phyloP scores from a whole-genome alignment of 108 stramenopile genomes.

The Cyclotella atomus region DNA sequence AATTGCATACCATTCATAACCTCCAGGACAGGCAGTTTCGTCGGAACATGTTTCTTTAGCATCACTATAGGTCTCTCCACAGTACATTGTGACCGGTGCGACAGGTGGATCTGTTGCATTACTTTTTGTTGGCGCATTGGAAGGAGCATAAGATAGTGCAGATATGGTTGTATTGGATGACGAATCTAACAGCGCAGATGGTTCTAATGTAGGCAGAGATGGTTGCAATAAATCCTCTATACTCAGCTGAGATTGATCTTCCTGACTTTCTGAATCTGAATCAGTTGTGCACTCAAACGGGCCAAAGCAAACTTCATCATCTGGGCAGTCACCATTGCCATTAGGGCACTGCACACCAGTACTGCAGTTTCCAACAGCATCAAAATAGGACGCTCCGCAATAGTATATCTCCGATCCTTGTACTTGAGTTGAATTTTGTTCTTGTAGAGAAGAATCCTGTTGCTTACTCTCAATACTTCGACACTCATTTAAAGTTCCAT shows the following conservation, averaged over 20 bases:
- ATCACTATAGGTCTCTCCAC: constrained; percentile 9
- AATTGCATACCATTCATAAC: constrained; percentile 5
- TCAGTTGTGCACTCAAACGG: constrained; percentile 5
- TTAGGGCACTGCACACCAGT: neutral
- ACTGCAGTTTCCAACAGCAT: constrained; percentile 8
- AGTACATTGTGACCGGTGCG: constrained; percentile 3
- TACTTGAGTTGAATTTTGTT: neutral
- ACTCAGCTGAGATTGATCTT: neutral
- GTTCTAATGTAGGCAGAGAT: neutral
- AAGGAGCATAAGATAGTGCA: neutral
- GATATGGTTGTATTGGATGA: neutral
- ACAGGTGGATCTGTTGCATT: neutral
- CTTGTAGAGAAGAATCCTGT: neutral
- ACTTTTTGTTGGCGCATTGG: neutral
- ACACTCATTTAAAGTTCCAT: constrained; percentile 19
- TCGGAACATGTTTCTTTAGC: constrained; percentile 13
- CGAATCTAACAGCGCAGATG: neutral
- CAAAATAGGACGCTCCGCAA: constrained; percentile 15
- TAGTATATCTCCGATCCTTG: neutral
- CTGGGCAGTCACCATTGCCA: constrained; percentile 26
- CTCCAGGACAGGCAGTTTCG: constrained; percentile 19
- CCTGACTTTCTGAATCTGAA: neutral
- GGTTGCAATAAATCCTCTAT: neutral
- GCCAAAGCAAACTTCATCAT: constrained; percentile 19
- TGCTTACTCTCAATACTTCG: neutral